phyloP scores from a whole-genome alignment of 768 basidiomycete genomes.

The Harrya chromipes region DNA sequence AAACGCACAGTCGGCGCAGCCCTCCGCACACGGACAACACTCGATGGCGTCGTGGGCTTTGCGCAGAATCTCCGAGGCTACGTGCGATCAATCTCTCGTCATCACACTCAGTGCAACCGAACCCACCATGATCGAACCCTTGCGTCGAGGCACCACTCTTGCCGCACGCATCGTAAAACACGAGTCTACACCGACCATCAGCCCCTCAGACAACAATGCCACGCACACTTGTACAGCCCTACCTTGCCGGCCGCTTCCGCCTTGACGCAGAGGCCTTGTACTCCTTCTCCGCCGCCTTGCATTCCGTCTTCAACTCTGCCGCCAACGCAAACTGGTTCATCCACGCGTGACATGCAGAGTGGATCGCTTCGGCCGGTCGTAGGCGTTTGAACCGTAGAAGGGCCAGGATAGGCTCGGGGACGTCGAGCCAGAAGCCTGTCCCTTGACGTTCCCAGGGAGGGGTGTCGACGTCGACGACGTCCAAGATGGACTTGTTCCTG shows the following conservation, averaged over 20 bases:
- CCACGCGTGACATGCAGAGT: slow-evolving; percentile 82
- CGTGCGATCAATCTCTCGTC: background rate
- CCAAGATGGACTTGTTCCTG: slow-evolving; percentile 65
- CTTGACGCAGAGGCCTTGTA: slow-evolving; percentile 48
- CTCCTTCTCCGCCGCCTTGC: slow-evolving; percentile 77
- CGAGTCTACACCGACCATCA: slow-evolving; percentile 45
- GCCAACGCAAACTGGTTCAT: slow-evolving; percentile 72
- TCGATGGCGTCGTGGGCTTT: slow-evolving; percentile 58
- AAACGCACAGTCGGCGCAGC: slow-evolving; percentile 65
- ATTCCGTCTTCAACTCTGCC: slow-evolving; percentile 75
- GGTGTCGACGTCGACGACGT: slow-evolving; percentile 73
- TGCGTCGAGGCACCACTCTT: slow-evolving; percentile 71
- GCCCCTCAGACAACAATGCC: background rate
- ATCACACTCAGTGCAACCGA: background rate
- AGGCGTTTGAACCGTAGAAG: slow-evolving; percentile 53
- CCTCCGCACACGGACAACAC: slow-evolving; percentile 61
- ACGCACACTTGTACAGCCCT: background rate
- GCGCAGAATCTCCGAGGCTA: slow-evolving; percentile 56
- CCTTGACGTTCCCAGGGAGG: slow-evolving; percentile 74
- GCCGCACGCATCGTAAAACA: slow-evolving; percentile 75
- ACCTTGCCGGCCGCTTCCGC: slow-evolving; percentile 62
- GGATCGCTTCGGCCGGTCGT: slow-evolving; percentile 76
- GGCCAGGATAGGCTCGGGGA: slow-evolving; percentile 51
- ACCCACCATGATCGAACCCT: slow-evolving; percentile 76
- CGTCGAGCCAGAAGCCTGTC: slow-evolving; percentile 78